A percentile compares a stretch with the other conserved stretches of the same genome.
These are phyloP conservation scores for Yamagishiella unicocca DNA, from an alignment of 139 green algal species.

Conservation along the genomic window DNA sequence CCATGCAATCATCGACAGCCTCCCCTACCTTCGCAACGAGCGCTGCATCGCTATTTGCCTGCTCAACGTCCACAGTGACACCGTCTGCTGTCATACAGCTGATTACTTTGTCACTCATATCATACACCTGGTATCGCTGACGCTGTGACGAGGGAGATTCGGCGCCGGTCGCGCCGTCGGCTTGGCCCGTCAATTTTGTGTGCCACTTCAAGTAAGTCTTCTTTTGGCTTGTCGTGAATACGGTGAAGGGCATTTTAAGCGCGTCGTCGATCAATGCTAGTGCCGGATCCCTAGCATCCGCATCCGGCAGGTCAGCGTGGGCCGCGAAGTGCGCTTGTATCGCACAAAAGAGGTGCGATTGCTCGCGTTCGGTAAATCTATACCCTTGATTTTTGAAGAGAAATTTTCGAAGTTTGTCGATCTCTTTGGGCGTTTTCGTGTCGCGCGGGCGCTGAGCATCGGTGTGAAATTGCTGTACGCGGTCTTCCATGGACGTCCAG, in stretches of 20 bases:
- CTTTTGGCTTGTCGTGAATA: constrained; percentile 44
- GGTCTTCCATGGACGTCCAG: constrained; percentile 48
- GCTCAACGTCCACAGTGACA: neutral
- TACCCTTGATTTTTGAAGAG: constrained; percentile 49
- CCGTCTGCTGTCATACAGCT: constrained; percentile 42
- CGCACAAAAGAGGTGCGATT: constrained; percentile 9
- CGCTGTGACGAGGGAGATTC: neutral
- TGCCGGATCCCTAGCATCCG: constrained; percentile 5
- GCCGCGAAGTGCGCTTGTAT: constrained; percentile 14
- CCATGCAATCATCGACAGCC: too few relatives aligned
- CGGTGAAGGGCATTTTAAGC: constrained; percentile 47
- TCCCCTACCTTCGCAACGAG: neutral
- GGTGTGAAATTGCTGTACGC: constrained; percentile 25
- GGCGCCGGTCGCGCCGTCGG: neutral
- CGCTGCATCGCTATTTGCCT: neutral
- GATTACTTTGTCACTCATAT: neutral
- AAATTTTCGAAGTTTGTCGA: constrained; percentile 26
- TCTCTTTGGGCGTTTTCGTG: constrained; percentile 15
- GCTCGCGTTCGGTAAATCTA: constrained; percentile 43
- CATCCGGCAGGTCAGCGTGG: neutral
- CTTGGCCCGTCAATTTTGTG: neutral
- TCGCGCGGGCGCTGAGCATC: constrained; percentile 27
- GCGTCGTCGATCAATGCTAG: constrained; percentile 34
- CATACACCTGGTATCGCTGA: neutral
- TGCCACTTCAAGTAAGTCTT: constrained; percentile 43